These are phyloP conservation scores for Boeremia lycopersici DNA, from an alignment of 2,329 filamentous ascomycete genomes.

Conservation along the genomic window DNA sequence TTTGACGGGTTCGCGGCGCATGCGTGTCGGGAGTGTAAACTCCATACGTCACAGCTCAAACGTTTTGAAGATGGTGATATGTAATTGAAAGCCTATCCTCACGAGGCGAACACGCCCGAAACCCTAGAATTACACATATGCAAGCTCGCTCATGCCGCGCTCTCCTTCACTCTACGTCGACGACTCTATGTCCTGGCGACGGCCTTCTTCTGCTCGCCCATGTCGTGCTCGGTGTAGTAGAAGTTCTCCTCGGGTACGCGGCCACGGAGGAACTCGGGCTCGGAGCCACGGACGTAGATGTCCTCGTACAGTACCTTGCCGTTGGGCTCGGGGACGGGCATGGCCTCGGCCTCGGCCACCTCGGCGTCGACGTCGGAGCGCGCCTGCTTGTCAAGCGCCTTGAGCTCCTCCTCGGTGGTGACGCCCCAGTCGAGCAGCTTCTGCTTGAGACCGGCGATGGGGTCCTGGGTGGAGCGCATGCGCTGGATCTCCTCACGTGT, in stretches of 20 bases:
- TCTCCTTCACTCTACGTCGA: not conserved
- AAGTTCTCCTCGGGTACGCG: constrained; percentile 91
- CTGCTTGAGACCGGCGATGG: constrained; percentile 96
- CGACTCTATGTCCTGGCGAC: constrained; percentile 41
- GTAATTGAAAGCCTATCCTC: constrained; percentile 15
- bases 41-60: too few relatives aligned
- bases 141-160: constrained; percentile 9
- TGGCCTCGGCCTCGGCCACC: constrained; percentile 87
- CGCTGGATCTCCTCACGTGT: constrained; percentile 99
- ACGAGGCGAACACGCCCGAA: constrained; percentile 4
- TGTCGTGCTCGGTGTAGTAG: constrained; percentile 65
- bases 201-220: constrained; percentile 41
- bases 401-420: constrained; percentile 91
- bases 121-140: constrained; percentile 35
- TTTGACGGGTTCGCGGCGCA: not conserved
- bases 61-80: constrained; percentile 7
- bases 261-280: constrained; percentile 87
- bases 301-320: constrained; percentile 91
- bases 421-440: constrained; percentile 97
- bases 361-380: constrained; percentile 84
- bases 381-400: constrained; percentile 93
- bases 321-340: constrained; percentile 78
- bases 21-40: too few relatives aligned
- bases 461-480: constrained; percentile 98
- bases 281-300: constrained; percentile 87